Evolutionary conservation across 2,329 filamentous ascomycete species (phyloP).

Genomic region (Hymenoscyphus repandus): DNA sequence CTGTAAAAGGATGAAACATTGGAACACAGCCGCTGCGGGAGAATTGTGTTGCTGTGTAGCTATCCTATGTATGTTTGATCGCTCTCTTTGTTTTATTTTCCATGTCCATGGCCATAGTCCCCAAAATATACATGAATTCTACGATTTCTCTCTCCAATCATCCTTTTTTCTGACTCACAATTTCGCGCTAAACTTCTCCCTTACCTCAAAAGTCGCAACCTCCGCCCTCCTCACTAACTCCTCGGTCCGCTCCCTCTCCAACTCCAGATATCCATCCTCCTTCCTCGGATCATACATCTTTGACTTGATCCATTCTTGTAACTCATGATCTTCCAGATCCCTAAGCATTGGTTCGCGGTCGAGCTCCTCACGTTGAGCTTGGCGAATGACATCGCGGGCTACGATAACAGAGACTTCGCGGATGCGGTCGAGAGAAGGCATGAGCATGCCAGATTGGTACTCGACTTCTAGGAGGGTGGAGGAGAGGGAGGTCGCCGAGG

Average conservation of each 20-base stretch:
- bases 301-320: constrained; percentile 63
- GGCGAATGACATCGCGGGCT: constrained; percentile 66
- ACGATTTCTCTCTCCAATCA: too few species aligned
- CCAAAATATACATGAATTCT: too few species aligned
- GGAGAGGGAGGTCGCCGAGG: constrained; percentile 69
- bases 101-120: too few species aligned
- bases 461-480: constrained; percentile 61
- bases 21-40: too few species aligned
- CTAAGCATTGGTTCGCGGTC: constrained; percentile 57
- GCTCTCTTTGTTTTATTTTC: too few species aligned
- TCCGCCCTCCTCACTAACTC: not conserved
- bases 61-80: too few species aligned
- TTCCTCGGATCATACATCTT: constrained; percentile 67
- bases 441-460: constrained; percentile 52
- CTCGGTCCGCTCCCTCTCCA: constrained; percentile 1
- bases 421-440: constrained; percentile 71
- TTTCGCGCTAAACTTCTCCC: not conserved
- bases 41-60: too few species aligned
- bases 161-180: not conserved
- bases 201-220: not conserved
- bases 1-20: too few species aligned
- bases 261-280: constrained; percentile 7
- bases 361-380: constrained; percentile 63
- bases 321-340: constrained; percentile 38
- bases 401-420: constrained; percentile 72